A percentile compares a stretch with the other conserved stretches of the same genome.
phyloP scores from a whole-genome alignment of 352 stramenopile species.

The Phytopythium aichiense region DNA sequence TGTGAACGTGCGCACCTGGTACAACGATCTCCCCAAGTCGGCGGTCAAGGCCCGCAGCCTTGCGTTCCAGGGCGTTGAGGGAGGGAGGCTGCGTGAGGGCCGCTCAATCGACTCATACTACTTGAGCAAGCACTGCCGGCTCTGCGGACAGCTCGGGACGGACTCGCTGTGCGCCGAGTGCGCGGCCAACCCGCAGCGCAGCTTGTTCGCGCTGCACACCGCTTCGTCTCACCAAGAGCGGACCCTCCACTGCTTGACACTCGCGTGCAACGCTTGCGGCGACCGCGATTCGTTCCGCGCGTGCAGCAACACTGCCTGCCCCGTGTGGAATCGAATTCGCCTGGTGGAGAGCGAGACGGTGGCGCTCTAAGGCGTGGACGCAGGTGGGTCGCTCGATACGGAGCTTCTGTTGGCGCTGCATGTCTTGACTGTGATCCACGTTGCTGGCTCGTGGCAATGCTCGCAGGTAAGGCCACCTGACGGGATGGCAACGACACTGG shows the following conservation, averaged over 20 bases:
- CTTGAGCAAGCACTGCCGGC: slow-evolving; percentile 72
- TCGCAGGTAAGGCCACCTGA: background rate
- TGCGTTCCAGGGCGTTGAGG: slow-evolving; percentile 9
- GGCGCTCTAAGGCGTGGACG: slow-evolving; percentile 15
- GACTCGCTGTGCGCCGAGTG: slow-evolving; percentile 52
- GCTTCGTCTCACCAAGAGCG: slow-evolving; percentile 37
- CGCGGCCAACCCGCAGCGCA: slow-evolving; percentile 51
- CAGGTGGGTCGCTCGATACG: background rate
- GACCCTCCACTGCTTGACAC: slow-evolving; percentile 27
- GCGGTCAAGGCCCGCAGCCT: slow-evolving; percentile 52
- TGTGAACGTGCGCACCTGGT: slow-evolving; percentile 77
- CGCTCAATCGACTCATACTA: slow-evolving; percentile 83
- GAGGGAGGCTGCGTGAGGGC: slow-evolving; percentile 5
- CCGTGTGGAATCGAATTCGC: slow-evolving; percentile 61
- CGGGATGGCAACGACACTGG: background rate
- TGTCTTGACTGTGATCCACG: background rate
- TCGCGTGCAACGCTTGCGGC: slow-evolving; percentile 46
- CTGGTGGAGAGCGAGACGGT: slow-evolving; percentile 35
- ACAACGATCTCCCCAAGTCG: slow-evolving; percentile 47
- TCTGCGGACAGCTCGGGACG: slow-evolving; percentile 64
- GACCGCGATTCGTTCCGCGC: slow-evolving; percentile 37
- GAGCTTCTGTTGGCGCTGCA: background rate
- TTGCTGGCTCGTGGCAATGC: background rate
- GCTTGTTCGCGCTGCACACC: slow-evolving; percentile 54
- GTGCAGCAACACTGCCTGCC: slow-evolving; percentile 57